Conservation (phyloP, 257 asterid genomes). For the Solanum medicagineum region DNA sequence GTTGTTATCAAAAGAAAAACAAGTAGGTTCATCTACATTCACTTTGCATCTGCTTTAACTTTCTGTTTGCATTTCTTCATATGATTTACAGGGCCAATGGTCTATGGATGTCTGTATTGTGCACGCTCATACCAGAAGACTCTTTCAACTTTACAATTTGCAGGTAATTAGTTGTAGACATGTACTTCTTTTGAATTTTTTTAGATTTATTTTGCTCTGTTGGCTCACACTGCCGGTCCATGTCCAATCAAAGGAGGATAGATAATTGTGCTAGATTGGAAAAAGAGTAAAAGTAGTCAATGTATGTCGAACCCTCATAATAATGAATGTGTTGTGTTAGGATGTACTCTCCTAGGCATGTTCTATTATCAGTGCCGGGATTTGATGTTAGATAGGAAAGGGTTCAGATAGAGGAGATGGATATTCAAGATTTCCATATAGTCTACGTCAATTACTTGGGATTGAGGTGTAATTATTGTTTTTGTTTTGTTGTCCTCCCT, state of each 20-base stretch:
- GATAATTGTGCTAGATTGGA: background rate
- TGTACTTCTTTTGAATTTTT: background rate
- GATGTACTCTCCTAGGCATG: background rate
- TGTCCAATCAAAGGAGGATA: background rate
- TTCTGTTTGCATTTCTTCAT: background rate
- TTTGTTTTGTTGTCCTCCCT: background rate
- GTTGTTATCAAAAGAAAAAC: background rate
- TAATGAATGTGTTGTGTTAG: background rate
- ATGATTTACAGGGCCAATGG: conserved; percentile 81
- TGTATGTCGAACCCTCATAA: background rate
- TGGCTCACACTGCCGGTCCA: background rate
- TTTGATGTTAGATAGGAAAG: background rate
- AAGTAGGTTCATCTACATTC: background rate
- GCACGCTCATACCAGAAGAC: conserved; percentile 68
- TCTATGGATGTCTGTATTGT: conserved; percentile 86
- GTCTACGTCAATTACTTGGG: background rate
- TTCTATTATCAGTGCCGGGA: background rate
- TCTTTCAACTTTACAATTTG: conserved; percentile 71
- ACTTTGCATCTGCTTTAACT: background rate
- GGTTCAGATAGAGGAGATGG: background rate
- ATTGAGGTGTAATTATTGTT: background rate
- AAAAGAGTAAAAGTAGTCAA: background rate
- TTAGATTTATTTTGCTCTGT: background rate
- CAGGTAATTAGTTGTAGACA: conserved; percentile 35
- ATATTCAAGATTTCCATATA: background rate